Evolutionary conservation across 2,329 filamentous ascomycete species (phyloP).

Genomic region (Mariannaea sp.): DNA sequence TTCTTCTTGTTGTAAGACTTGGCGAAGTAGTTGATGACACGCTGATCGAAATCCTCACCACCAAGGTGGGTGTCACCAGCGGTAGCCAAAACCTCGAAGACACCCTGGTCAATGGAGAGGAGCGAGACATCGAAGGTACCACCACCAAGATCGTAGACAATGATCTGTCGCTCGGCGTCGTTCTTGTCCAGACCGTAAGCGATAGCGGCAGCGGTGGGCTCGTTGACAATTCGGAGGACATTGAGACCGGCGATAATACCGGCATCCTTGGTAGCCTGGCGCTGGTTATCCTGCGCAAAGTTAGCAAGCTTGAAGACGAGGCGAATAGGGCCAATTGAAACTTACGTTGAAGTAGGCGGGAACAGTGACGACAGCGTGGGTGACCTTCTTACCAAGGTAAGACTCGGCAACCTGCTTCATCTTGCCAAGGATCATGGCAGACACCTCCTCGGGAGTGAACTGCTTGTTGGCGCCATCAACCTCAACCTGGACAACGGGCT

Average conservation of each 20-base stretch:
- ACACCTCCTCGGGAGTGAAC: conserved; percentile 82
- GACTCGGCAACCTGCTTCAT: conserved; percentile 84
- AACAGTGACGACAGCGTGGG: conserved; percentile 89
- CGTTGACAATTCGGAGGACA: conserved; percentile 95
- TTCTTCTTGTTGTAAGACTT: conserved; percentile 99
- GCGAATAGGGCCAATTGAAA: conserved; percentile 2
- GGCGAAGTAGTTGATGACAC: conserved; percentile 93
- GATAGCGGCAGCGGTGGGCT: conserved; percentile 93
- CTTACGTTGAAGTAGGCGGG: conserved; percentile 90
- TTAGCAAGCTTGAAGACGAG: conserved; percentile 26
- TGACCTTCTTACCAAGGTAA: conserved; percentile 82
- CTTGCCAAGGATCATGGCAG: conserved; percentile 80
- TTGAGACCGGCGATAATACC: conserved; percentile 91
- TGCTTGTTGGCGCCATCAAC: conserved; percentile 68
- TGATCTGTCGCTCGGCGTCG: conserved; percentile 82
- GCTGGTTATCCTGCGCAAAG: conserved; percentile 73
- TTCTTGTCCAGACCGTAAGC: conserved; percentile 93
- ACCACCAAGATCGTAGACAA: conserved; percentile 93
- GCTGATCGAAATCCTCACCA: conserved; percentile 99
- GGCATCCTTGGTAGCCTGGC: conserved; percentile 95
- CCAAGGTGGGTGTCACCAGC: conserved; percentile 96
- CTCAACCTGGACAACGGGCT: conserved; percentile 81
- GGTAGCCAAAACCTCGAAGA: conserved; percentile 93
- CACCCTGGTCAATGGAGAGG: conserved; percentile 86
- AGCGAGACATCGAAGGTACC: conserved; percentile 95